Base-by-base conservation (phyloP, 2,329 filamentous ascomycete species). In the Clarireedia hainanense region DNA sequence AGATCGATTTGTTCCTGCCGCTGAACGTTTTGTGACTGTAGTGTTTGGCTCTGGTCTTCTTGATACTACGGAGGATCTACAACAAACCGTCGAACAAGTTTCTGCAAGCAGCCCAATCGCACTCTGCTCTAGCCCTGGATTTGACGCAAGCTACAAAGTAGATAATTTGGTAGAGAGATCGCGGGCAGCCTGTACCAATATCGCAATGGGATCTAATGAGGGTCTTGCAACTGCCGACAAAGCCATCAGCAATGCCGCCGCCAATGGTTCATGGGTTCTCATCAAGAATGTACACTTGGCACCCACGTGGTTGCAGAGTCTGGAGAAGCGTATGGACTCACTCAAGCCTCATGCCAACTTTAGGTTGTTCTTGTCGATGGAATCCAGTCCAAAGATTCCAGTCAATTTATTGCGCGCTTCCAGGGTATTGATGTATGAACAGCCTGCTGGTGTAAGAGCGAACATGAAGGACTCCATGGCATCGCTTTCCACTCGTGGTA, bases 251-350 rank as follows among this genome's bases (percentile, higher is more conserved):
- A 90, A 91, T 65, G 94, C 94, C 9, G 92, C 94, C 5, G 89
- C 95, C 56, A 88, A 86, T 15, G 94, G 94, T 63, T 90, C 85
- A 26, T 99, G 94, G 94, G 95, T 99, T 9, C 80, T 99, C 59
- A 85, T 99, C 79, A 99, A 99, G 82, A 99, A 99, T 75, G 94
- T 99, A 20, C 94, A 99, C 72, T 80, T 99, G 60, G 91, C 92
- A 30, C 91, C 94, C 1, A 89, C 90, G 12, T 99, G 95, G 95
- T 77, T 99, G 34, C 92, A 97, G 73, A 96, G 91, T 67, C 80
- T 99, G 15, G 92, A 99, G 76, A 99, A 99, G 79, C 85, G 92
- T 46, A 88, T 99, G 75, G 91, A 96, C 64, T 89, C 90, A 10
- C 86, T 99, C 68, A 96, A 96, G 68, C 91, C 95, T 27, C 90